Evolutionary conservation across 495 filamentous ascomycete species (phyloP).

Genomic region (Cudoniella acicularis): DNA sequence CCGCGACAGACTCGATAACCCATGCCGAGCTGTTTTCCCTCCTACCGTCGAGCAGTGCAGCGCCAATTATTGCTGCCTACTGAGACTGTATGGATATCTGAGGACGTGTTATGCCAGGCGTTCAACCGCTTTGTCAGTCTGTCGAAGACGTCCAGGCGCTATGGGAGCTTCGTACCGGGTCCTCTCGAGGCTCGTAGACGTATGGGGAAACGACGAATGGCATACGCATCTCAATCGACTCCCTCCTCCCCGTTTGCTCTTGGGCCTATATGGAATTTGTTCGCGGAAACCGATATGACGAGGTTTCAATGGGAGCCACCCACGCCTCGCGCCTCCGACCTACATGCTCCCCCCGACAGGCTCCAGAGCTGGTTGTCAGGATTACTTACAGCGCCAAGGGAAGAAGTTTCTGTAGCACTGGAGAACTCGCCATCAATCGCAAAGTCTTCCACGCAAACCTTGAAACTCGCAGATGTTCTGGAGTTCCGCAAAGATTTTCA

Average conservation of each 20-base stretch:
- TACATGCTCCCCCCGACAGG: neutral
- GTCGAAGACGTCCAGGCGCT: constrained; percentile 24
- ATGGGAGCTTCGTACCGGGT: constrained; percentile 34
- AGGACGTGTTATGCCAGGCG: constrained; percentile 32
- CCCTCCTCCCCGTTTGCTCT: constrained; percentile 13
- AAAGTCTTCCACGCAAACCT: too few relatives aligned
- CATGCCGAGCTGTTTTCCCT: constrained; percentile 33
- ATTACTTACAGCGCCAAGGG: neutral
- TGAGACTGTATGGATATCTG: constrained; percentile 43
- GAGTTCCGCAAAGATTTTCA: neutral
- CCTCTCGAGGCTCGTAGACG: constrained; percentile 50
- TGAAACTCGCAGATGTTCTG: too few relatives aligned
- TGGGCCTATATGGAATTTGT: constrained; percentile 22
- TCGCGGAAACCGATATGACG: constrained; percentile 24
- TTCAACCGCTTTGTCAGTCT: constrained; percentile 39
- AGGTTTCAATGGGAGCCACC: constrained; percentile 50
- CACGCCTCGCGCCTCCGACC: constrained; percentile 10
- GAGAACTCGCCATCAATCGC: too few relatives aligned
- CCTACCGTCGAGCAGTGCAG: constrained; percentile 39
- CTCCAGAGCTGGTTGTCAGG: constrained; percentile 14
- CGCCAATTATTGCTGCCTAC: constrained; percentile 28
- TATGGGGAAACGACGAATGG: constrained; percentile 48
- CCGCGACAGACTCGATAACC: constrained; percentile 7
- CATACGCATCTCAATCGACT: constrained; percentile 35
- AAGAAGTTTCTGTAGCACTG: too few relatives aligned